A percentile compares a stretch with the other conserved stretches of the same genome.
Evolutionary conservation across 2,329 filamentous ascomycete genomes (phyloP).

Genomic region (Aspergillus hortae): DNA sequence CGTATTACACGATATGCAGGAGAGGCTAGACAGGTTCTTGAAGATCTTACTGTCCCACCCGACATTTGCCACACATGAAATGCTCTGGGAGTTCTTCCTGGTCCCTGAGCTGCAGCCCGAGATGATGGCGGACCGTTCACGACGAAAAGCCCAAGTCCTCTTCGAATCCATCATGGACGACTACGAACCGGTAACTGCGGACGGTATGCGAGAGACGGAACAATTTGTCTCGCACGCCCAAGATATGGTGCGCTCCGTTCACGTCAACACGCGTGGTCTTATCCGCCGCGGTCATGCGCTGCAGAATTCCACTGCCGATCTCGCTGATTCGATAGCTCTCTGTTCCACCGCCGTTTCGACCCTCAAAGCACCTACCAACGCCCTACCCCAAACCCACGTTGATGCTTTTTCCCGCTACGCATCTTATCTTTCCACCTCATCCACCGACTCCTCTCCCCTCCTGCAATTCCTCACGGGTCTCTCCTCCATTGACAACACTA

Average conservation of each 20-base stretch:
- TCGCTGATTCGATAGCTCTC: constrained; percentile 41
- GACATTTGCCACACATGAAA: constrained; percentile 92
- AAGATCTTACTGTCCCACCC: constrained; percentile 82
- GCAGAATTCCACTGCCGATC: constrained; percentile 57
- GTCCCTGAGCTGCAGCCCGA: constrained; percentile 89
- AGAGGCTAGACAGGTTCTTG: constrained; percentile 81
- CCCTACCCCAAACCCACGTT: constrained; percentile 66
- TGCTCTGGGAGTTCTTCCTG: constrained; percentile 98
- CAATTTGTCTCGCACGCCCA: constrained; percentile 87
- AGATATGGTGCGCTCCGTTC: constrained; percentile 82
- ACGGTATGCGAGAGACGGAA: constrained; percentile 83
- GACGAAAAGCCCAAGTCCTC: constrained; percentile 78
- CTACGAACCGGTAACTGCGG: constrained; percentile 66
- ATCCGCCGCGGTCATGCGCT: constrained; percentile 75
- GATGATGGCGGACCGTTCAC: constrained; percentile 84
- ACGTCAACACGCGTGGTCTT: constrained; percentile 76
- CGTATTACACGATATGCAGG: constrained; percentile 80
- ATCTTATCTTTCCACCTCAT: constrained; percentile 58
- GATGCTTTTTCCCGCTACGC: constrained; percentile 71
- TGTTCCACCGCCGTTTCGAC: constrained; percentile 48
- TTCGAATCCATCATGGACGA: constrained; percentile 85
- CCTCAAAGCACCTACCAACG: constrained; percentile 50
- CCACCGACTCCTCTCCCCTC: constrained; percentile 67
- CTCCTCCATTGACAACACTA: constrained; percentile 76
- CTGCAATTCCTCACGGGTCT: constrained; percentile 71